Evolutionary conservation across 2,329 filamentous ascomycete genomes (phyloP), one percentile per base, ranked within the genome.

Genomic region (Hymenoscyphus occultus): DNA sequence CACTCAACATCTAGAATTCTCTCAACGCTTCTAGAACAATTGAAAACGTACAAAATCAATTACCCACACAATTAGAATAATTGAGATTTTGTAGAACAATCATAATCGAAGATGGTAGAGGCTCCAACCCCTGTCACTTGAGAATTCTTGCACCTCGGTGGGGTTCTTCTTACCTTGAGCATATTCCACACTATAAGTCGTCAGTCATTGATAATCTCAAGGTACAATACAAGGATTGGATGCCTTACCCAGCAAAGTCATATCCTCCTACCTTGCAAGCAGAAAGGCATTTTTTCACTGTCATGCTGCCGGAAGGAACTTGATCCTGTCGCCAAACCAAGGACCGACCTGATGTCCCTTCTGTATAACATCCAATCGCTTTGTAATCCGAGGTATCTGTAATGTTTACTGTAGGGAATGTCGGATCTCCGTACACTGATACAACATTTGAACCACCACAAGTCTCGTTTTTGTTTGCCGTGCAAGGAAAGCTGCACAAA

Each of bases 311-410:
- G 28, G 68, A 61, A 64, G 70, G 73, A 22, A 80, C 59, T 60
- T 72, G 71, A 60, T 73, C 66, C 73, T 74, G 70, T 73, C 73
- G 73, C 76, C 68, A 74, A 67, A 67, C 69, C 65, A 73, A 64
- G 64, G 68, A 68, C 4, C 72, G 70, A 14, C 72, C 72, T 35
- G 57, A 67, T 1, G 73, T 64, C 56, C 76, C 74, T 65, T 81
- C 78, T 54, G 74, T 74, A 67, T 80, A 81, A 65, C 79, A 81
- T 61, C 79, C 79, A 57, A 76, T 64, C 31, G 75, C 32, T 42
- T 65, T 39, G 56, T 73, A 75, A 64, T 75, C 73, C 2, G 70
- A 60, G 59, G 76, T 74, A 14, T 72, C 68, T 2, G 71, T 69
- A 16, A 68, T 65, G 59, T 72, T 63, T 3, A 74, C 70, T 5